Base-by-base conservation (phyloP, 495 filamentous ascomycete species). In the Trichoderma parareesei region DNA sequence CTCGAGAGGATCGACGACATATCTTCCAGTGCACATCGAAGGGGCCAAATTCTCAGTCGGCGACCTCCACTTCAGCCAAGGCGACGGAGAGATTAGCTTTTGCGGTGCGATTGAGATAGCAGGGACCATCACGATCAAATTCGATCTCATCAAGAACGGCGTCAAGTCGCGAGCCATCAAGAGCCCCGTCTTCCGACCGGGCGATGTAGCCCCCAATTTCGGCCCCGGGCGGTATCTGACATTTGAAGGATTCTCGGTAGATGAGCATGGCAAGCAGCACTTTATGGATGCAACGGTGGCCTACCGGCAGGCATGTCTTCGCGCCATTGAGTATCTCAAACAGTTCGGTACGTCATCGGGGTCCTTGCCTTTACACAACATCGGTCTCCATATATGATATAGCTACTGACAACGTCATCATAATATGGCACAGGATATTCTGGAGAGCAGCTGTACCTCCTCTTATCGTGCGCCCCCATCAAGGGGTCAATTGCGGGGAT, bases 71-170 rank as follows among this genome's bases (percentile, higher is more conserved):
- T 97, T 96, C 78, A 90, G 85, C 0, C 86, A 97, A 74, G 91
- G 92, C 33, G 92, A 96, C 72, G 93, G 93, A 5, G 93, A 98
- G 74, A 96, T 98, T 62, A 91, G 87, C 0, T 97, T 98, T 76
- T 98, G 93, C 70, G 93, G 93, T 14, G 93, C 93, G 10, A 98
- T 98, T 66, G 93, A 98, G 73, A 98, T 98, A 91, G 90, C 93
- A 0, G 93, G 93, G 20, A 77, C 92, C 16, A 95, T 98, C 67
- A 98, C 93, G 3, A 79, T 96, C 70, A 97, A 96, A 72, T 90
- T 96, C 79, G 86, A 82, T 59, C 87, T 98, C 11, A 86, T 98
- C 80, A 94, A 94, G 76, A 82, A 87, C 66, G 93, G 92, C 53
- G 83, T 96, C 71, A 79, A 81, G 46, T 83, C 89, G 42, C 74